Evolutionary conservation across 1,284 basidiomycete species (phyloP).

Genomic region (Wallemia ichthyophaga): DNA sequence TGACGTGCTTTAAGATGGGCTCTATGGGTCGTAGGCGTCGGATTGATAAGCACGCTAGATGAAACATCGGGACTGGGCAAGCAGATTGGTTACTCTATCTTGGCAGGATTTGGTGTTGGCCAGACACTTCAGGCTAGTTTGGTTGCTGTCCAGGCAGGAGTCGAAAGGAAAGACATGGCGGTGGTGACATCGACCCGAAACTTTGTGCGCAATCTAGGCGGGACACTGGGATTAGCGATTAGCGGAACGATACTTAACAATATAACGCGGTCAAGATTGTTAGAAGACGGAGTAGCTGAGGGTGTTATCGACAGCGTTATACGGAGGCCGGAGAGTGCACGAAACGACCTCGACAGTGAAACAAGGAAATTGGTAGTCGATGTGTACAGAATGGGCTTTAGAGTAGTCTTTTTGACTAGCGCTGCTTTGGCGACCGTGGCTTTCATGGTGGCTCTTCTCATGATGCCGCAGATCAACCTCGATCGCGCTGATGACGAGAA

Average conservation of each 20-base stretch:
- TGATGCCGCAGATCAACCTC: slow-evolving; percentile 6
- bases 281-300: not conserved
- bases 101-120: slow-evolving; percentile 10
- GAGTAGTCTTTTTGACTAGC: slow-evolving; percentile 6
- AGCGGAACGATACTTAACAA: slow-evolving; percentile 9
- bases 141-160: slow-evolving; percentile 9
- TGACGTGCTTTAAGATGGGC: slow-evolving; percentile 1
- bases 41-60: slow-evolving; percentile 7
- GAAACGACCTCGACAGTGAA: not conserved
- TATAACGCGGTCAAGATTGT: slow-evolving; percentile 1
- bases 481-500: slow-evolving; percentile 8
- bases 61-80: slow-evolving; percentile 6
- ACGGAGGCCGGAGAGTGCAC: not conserved
- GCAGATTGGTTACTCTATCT: slow-evolving; percentile 8
- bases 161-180: slow-evolving; percentile 8
- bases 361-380: not conserved
- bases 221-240: slow-evolving; percentile 8
- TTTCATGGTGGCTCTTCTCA: slow-evolving; percentile 6
- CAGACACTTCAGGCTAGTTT: slow-evolving; percentile 9
- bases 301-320: not conserved
- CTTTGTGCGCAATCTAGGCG: slow-evolving; percentile 10
- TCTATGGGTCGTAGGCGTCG: slow-evolving; percentile 8
- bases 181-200: slow-evolving; percentile 10
- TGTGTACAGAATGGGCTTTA: not conserved
- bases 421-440: slow-evolving; percentile 6